Evolutionary conservation across 768 basidiomycete species (phyloP).

Genomic region (Galerina sulciceps): DNA sequence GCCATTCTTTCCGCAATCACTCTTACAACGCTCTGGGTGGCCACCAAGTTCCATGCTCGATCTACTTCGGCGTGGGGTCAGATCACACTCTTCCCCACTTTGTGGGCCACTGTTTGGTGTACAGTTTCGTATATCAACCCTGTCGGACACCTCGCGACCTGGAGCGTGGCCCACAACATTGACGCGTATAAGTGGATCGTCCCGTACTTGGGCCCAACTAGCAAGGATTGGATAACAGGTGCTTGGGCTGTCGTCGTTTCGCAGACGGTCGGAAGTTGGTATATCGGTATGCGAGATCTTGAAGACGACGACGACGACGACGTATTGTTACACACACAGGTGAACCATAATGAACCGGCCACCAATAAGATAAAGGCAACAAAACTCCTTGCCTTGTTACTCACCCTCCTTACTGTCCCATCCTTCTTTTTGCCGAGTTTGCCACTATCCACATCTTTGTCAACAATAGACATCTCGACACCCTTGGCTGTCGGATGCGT

Average conservation of each 20-base stretch:
- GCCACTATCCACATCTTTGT: constrained; percentile 39
- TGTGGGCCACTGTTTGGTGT: constrained; percentile 73
- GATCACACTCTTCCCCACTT: constrained; percentile 63
- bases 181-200: constrained; percentile 69
- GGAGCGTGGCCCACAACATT: constrained; percentile 63
- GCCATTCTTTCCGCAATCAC: constrained; percentile 47
- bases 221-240: constrained; percentile 76
- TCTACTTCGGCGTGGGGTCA: constrained; percentile 43
- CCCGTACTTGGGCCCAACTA: constrained; percentile 57
- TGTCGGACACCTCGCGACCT: constrained; percentile 71
- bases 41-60: constrained; percentile 37
- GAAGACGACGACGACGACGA: constrained; percentile 24
- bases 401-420: constrained; percentile 57
- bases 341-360: constrained; percentile 7
- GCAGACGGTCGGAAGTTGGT: constrained; percentile 56
- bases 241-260: constrained; percentile 75
- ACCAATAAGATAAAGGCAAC: constrained; percentile 27
- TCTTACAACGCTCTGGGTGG: constrained; percentile 41
- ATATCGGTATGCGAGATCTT: constrained; percentile 43
- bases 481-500: constrained; percentile 70
- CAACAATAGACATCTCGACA: constrained; percentile 44
- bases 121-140: constrained; percentile 59
- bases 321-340: not conserved
- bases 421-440: constrained; percentile 49
- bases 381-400: constrained; percentile 39